Evolutionary conservation across 441 rosid species (phyloP).

Genomic region (Monsonia emarginata): DNA sequence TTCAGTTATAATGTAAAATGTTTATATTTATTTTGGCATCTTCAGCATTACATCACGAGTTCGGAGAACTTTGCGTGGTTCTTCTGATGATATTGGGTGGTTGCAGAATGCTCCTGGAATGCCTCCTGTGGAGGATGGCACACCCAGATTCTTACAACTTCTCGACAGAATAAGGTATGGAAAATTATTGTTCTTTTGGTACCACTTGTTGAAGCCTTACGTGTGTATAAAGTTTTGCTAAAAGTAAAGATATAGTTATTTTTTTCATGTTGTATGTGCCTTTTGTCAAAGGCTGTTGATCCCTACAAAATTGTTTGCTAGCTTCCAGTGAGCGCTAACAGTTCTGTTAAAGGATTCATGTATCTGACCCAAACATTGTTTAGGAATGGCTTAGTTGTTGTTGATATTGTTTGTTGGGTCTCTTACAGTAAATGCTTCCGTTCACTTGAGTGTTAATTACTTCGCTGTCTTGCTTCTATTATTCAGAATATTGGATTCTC

Average conservation of each 20-base stretch:
- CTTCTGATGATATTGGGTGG: conserved; percentile 95
- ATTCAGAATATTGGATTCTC: not conserved
- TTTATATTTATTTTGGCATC: not conserved
- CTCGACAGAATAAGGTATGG: conserved; percentile 68
- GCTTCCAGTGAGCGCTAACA: too few relatives aligned
- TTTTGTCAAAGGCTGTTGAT: not conserved
- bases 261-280: not conserved
- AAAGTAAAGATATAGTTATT: not conserved
- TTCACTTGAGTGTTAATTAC: not conserved
- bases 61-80: conserved; percentile 80
- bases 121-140: conserved; percentile 87
- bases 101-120: conserved; percentile 53
- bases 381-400: too few relatives aligned
- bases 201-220: not conserved
- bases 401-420: not conserved
- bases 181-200: conserved; percentile 18
- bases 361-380: too few relatives aligned
- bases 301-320: too few relatives aligned
- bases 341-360: not conserved
- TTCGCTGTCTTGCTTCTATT: not conserved
- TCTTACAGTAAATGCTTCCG: not conserved
- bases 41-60: conserved; percentile 76
- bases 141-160: conserved; percentile 57
- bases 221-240: not conserved
- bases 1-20: not conserved